Base-by-base conservation (phyloP, 306 rosid species). In the Glycine tomentella region DNA sequence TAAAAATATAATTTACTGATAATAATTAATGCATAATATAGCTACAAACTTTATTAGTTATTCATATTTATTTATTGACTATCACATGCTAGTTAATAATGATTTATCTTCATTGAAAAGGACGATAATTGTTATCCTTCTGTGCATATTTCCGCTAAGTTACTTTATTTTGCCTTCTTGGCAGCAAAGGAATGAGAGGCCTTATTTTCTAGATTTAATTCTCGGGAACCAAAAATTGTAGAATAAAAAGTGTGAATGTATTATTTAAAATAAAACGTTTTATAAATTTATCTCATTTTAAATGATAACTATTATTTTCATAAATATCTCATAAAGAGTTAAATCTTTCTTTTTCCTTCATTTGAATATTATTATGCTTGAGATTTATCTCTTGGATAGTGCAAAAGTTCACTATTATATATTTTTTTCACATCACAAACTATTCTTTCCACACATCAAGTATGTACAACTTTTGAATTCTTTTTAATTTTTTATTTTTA, bases 1-100 rank as follows among this genome's bases (percentile, higher is more conserved):
- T 2, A 50, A 33, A 49, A 70, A 48, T 48, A 48, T 20, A 69
- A 20, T 42, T 67, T 38, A 45, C 44, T 15, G 71, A 15, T 8
- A 15, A 42, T 15, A 67, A 16, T 31, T 33, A 61, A 69, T 69
- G 6, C 34, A 46, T 69, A 25, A 69, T 20, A 50, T 48, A 20
- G 20, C 45, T 48, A 49, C 7, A 66, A 66, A 66, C 34, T 66
- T 66, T 66, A 66, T 42, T 66, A 66, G 52, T 16, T 66, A 42
- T 20, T n/a, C 6, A 3, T 63, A 25, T 25, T 14, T 38, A 34
- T 63, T 63, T 63, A 63, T 63, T 34, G 11, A 34, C 7, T 63
- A 34, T 34, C 69, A 63, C 67, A 7, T 34, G 46, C 20, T 63
- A 31, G 9, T 10, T 61, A 63, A 63, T 34, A 38, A 63, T 34